Evolutionary conservation across 371 early-diverging fungal genomes (phyloP), one percentile per base, ranked within the genome.

Genomic region (Parasitella parasitica): DNA sequence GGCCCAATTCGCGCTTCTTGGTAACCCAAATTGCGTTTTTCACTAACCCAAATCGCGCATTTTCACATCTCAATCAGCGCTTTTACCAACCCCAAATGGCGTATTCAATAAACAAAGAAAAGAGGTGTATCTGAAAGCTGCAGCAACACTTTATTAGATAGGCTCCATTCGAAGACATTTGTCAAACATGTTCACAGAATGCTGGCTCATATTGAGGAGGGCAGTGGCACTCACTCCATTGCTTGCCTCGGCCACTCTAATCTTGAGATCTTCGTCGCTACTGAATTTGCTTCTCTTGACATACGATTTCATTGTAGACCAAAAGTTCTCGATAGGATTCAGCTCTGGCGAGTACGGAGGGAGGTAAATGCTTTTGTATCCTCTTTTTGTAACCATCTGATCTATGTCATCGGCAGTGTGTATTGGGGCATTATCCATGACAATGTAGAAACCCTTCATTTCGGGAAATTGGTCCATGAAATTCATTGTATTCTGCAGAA

Each of bases 161-260:
- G 34, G 34, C 34, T 34, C 34, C 34, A 34, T 34, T 34, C 34
- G 34, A 34, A 59, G 27, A 32, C 53, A 61, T 49, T 53, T 60
- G 18, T 60, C 41, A 22, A 60, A 60, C 22, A 28, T 38, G 37
- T 59, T 27, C 24, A 37, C 36, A 54, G 53, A 60, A 28, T 53
- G 61, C 22, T 46, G 20, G 32, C 37, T 49, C 37, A 61, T 27
- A 34, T 37, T 37, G 34, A 37, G 35, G 22, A 59, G 50, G 48
- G 39, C 39, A 35, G 26, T 16, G 24, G 30, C 36, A 18, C 38
- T 36, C 22, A 51, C 26, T 26, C 26, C 30, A 26, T 28, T 20
- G 26, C 30, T 28, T 2, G 30, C 30, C 9, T 51, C 7, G 26
- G 26, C 26, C 26, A 51, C 26, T 51, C 51, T 51, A n/a, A 26